Conservation (phyloP, 768 basidiomycete species). For the Cyclocybe cylindracea region DNA sequence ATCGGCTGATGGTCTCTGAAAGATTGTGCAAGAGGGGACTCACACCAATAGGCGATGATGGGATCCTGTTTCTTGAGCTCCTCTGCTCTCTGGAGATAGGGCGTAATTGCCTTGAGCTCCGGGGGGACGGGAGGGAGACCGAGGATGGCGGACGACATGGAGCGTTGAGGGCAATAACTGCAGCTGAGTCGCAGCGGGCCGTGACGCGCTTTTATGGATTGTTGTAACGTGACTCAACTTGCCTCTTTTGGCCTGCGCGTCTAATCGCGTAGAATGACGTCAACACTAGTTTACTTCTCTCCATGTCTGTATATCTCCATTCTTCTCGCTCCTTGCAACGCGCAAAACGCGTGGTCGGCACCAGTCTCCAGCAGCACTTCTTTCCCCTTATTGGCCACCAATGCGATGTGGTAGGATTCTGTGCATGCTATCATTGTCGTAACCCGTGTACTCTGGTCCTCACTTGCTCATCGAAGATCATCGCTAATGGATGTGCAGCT, state of each 20-base stretch:
- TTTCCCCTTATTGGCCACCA: not conserved
- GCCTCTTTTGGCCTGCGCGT: conserved; percentile 17
- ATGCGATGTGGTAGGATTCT: no score
- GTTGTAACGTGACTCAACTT: conserved; percentile 21
- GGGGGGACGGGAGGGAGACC: conserved; percentile 60
- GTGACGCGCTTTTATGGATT: conserved; percentile 22
- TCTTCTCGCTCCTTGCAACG: conserved; percentile 16
- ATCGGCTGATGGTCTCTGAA: conserved; percentile 5
- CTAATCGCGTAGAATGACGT: conserved; percentile 18
- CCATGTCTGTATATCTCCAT: conserved; percentile 4
- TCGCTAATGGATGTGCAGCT: no score
- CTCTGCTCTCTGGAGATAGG: conserved; percentile 87
- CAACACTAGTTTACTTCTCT: conserved; percentile 5
- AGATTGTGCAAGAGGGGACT: conserved; percentile 26
- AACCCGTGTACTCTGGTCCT: no score
- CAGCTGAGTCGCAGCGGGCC: conserved; percentile 5
- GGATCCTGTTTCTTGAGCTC: conserved; percentile 85
- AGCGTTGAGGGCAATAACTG: conserved; percentile 2
- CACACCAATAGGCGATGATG: conserved; percentile 95
- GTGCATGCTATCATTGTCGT: no score
- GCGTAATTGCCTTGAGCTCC: conserved; percentile 67
- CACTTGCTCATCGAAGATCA: no score
- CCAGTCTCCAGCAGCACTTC: not conserved
- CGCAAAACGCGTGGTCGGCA: conserved; percentile 19
- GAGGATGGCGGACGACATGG: conserved; percentile 35